These are phyloP conservation scores for Rosa chinensis DNA, from an alignment of 306 rosid genomes.

Conservation along the genomic window DNA sequence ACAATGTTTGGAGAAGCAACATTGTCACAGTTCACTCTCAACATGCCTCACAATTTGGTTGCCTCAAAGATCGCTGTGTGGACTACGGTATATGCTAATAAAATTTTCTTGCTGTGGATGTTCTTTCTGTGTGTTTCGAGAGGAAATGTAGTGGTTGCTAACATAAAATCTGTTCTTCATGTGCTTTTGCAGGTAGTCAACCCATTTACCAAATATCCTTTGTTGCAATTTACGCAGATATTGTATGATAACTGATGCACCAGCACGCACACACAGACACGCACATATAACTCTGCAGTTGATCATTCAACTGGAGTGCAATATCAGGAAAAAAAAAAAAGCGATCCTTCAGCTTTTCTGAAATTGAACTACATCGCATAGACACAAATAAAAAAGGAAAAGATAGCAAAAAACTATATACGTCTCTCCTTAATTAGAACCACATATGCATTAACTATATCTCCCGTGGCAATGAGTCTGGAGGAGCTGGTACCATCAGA, in stretches of 20 bases:
- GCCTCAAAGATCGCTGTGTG: constrained; percentile 93
- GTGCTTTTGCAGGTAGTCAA: constrained; percentile 86
- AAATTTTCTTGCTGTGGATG: background rate
- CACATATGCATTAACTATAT: constrained; percentile 92
- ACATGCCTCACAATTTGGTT: constrained; percentile 78
- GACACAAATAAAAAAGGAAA: background rate
- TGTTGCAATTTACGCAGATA: constrained; percentile 16
- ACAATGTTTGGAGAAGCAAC: constrained; percentile 88
- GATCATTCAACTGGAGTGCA: background rate
- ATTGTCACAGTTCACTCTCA: constrained; percentile 87
- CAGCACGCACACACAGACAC: background rate
- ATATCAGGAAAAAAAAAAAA: background rate
- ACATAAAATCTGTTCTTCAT: background rate
- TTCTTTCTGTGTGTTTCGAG: background rate
- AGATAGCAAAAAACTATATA: background rate
- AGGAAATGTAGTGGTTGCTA: constrained; percentile 1
- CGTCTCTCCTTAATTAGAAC: constrained; percentile 55
- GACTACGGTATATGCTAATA: constrained; percentile 74
- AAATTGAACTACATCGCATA: background rate
- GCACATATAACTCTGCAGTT: background rate
- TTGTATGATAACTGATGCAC: background rate
- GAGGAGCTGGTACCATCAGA: constrained; percentile 91
- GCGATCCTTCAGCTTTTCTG: background rate
- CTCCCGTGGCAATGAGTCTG: constrained; percentile 95
- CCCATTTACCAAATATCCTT: constrained; percentile 99